Evolutionary conservation across 306 rosid species (phyloP).

Genomic region (Medicago arabica): DNA sequence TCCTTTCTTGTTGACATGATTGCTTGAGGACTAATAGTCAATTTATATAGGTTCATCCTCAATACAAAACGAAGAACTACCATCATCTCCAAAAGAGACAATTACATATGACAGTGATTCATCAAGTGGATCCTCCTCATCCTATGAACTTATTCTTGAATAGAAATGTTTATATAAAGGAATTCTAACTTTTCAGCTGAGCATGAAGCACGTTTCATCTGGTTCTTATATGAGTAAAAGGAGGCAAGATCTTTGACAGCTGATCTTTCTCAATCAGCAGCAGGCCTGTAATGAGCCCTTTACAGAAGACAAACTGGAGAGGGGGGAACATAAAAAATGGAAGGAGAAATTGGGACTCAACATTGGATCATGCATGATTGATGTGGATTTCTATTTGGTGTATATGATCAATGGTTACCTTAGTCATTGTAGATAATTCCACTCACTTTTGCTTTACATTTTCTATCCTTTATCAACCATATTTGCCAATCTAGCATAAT

Average conservation of each 20-base stretch:
- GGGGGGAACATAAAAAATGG: slow-evolving; percentile 23
- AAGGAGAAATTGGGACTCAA: neutral
- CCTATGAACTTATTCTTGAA: slow-evolving; percentile 65
- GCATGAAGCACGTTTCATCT: slow-evolving; percentile 25
- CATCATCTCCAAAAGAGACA: slow-evolving; percentile 64
- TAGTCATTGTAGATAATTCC: slow-evolving; percentile 5
- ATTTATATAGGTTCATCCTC: slow-evolving; percentile 63
- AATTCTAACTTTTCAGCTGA: slow-evolving; percentile 25
- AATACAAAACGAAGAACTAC: slow-evolving; percentile 57
- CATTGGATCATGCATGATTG: slow-evolving; percentile 17
- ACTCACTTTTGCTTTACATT: slow-evolving; percentile 6
- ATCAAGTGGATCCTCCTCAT: slow-evolving; percentile 77
- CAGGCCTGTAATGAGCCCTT: slow-evolving; percentile 18
- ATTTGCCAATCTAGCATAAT: neutral
- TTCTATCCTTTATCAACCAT: slow-evolving; percentile 1
- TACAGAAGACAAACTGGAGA: slow-evolving; percentile 14
- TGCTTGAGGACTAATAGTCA: slow-evolving; percentile 15
- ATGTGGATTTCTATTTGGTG: slow-evolving; percentile 4
- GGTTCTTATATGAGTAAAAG: slow-evolving; percentile 28
- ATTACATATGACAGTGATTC: slow-evolving; percentile 72
- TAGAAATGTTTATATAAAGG: slow-evolving; percentile 28
- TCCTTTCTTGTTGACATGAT: slow-evolving; percentile 26
- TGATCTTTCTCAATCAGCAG: slow-evolving; percentile 31
- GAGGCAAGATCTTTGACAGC: slow-evolving; percentile 10
- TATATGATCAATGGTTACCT: slow-evolving; percentile 16